A percentile compares a stretch with the other conserved stretches of the same genome.
phyloP scores from a whole-genome alignment of 164 flowering plant genomes.

The Umbilicus rupestris region DNA sequence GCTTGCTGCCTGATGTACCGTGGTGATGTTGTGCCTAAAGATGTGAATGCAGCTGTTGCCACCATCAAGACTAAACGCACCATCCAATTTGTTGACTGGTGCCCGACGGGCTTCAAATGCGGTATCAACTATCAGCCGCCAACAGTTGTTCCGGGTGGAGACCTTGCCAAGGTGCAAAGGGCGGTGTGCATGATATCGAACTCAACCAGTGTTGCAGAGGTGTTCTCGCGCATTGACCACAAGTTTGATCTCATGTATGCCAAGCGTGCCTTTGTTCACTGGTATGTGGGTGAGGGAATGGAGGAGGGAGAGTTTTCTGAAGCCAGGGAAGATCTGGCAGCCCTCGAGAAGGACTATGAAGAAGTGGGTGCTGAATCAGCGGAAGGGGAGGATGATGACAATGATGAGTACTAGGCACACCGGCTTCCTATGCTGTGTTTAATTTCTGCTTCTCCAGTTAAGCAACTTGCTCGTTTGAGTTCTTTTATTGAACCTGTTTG shows the following conservation, averaged over 20 bases:
- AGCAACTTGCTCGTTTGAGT: no score
- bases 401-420: slow-evolving; percentile 27
- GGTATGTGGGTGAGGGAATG: slow-evolving; percentile 77
- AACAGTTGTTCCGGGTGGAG: slow-evolving; percentile 63
- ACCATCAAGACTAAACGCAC: slow-evolving; percentile 66
- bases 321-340: slow-evolving; percentile 61
- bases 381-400: slow-evolving; percentile 39
- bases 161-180: slow-evolving; percentile 61
- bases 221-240: slow-evolving; percentile 50
- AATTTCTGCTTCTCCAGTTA: no score
- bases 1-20: slow-evolving; percentile 66
- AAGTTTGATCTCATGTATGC: slow-evolving; percentile 59
- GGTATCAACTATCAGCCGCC: slow-evolving; percentile 68
- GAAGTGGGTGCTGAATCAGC: slow-evolving; percentile 50
- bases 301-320: slow-evolving; percentile 69
- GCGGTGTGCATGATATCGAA: slow-evolving; percentile 66
- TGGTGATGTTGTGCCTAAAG: slow-evolving; percentile 66
- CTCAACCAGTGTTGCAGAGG: slow-evolving; percentile 66
- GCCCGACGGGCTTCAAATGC: slow-evolving; percentile 63
- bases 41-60: slow-evolving; percentile 62
- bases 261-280: slow-evolving; percentile 58
- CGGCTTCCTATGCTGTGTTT: no score
- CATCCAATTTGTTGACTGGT: slow-evolving; percentile 67
- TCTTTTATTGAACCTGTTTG: no score
- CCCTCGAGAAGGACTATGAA: slow-evolving; percentile 59